Percentiles rank a stretch among this genome's conserved stretches.
Evolutionary conservation across 2,329 filamentous ascomycete genomes (phyloP).

Genomic region (Juglanconis juglandina): DNA sequence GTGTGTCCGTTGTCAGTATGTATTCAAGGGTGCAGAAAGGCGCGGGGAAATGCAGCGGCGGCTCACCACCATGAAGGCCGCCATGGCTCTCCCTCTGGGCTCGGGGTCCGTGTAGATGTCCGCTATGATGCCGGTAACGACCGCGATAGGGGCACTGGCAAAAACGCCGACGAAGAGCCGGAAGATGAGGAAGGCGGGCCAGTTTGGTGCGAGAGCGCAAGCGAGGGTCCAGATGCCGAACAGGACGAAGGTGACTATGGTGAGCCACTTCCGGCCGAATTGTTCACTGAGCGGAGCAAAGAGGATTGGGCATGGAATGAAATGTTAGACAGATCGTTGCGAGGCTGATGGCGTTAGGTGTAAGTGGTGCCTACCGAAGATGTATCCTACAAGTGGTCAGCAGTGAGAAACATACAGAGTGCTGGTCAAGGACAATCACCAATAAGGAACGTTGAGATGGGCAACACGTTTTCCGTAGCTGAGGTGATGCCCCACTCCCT

Average conservation of each 20-base stretch:
- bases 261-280: slow-evolving; percentile 51
- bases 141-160: slow-evolving; percentile 57
- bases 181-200: slow-evolving; percentile 52
- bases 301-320: slow-evolving; percentile 43
- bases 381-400: slow-evolving; percentile 42
- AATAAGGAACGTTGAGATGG: slow-evolving; percentile 61
- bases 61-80: slow-evolving; percentile 60
- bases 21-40: not conserved
- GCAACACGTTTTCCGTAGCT: slow-evolving; percentile 45
- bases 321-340: not conserved
- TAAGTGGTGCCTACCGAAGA: slow-evolving; percentile 40
- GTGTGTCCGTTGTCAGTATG: not conserved
- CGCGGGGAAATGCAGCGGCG: not conserved
- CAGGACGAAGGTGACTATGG: slow-evolving; percentile 41
- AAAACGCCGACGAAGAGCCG: slow-evolving; percentile 51
- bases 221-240: slow-evolving; percentile 53
- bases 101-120: slow-evolving; percentile 60
- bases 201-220: slow-evolving; percentile 52
- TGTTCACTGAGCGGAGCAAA: slow-evolving; percentile 67
- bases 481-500: slow-evolving; percentile 54
- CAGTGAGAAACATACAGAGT: not conserved
- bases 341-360: too few species aligned
- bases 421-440: slow-evolving; percentile 25
- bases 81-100: slow-evolving; percentile 57
- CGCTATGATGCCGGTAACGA: slow-evolving; percentile 62